Conservation (phyloP, 768 basidiomycete species). For the Boletus bicolor region DNA sequence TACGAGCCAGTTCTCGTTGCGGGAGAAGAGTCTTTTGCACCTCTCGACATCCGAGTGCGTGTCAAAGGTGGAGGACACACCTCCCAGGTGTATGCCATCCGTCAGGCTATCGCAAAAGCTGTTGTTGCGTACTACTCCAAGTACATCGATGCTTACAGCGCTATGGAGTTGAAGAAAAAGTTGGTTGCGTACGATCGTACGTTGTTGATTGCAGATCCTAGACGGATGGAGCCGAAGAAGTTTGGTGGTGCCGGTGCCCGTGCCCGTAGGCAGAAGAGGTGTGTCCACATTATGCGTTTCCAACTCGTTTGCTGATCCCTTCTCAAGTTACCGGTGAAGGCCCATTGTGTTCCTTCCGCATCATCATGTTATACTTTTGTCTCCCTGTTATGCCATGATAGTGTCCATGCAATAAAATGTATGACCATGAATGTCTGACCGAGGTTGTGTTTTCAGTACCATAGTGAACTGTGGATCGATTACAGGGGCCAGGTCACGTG, state of each 20-base stretch:
- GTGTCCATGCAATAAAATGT: slow-evolving; percentile 33
- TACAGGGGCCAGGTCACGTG: slow-evolving; percentile 12
- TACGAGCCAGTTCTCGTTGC: slow-evolving; percentile 96
- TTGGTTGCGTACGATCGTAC: slow-evolving; percentile 93
- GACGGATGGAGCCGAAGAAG: slow-evolving; percentile 99
- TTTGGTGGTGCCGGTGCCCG: slow-evolving; percentile 98
- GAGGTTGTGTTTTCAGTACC: background rate
- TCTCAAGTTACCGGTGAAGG: slow-evolving; percentile 64
- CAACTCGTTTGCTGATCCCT: slow-evolving; percentile 9
- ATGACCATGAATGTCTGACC: slow-evolving; percentile 12
- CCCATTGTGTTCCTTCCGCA: slow-evolving; percentile 35
- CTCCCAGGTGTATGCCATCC: slow-evolving; percentile 97
- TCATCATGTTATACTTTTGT: slow-evolving; percentile 45
- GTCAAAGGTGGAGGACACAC: slow-evolving; percentile 99
- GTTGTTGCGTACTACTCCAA: slow-evolving; percentile 98
- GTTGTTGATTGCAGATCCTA: slow-evolving; percentile 87
- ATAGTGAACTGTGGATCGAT: no score
- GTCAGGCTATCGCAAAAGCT: slow-evolving; percentile 98
- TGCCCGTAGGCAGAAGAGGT: slow-evolving; percentile 98
- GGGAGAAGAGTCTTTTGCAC: slow-evolving; percentile 82
- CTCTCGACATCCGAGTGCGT: slow-evolving; percentile 93
- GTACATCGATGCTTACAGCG: slow-evolving; percentile 96
- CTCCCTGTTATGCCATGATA: slow-evolving; percentile 36
- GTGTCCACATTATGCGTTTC: slow-evolving; percentile 1
- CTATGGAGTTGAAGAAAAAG: slow-evolving; percentile 98